phyloP scores from a whole-genome alignment of 805 yeast genomes.

The Wickerhamiella siamensis region DNA sequence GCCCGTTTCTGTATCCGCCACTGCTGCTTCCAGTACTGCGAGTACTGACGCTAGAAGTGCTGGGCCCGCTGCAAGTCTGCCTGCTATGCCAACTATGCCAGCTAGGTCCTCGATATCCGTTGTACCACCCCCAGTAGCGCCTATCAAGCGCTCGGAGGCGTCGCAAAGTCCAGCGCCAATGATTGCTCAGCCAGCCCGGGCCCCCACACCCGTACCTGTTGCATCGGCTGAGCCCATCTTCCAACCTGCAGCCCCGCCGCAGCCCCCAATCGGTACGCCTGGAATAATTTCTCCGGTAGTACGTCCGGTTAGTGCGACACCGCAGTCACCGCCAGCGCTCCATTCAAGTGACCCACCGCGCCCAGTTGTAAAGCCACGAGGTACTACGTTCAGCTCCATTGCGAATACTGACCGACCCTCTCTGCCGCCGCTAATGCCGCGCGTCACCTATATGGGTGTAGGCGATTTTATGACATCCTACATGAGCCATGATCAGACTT shows the following conservation, averaged over 20 bases:
- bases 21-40: too few relatives aligned
- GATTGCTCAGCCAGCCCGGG: too few relatives aligned
- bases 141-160: too few relatives aligned
- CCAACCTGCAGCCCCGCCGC: not conserved
- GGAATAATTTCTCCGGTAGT: not conserved
- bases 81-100: not conserved
- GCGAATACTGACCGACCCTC: slow-evolving; percentile 6
- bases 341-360: slow-evolving; percentile 3
- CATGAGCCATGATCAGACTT: slow-evolving; percentile 5
- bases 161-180: too few relatives aligned
- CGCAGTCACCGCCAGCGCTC: not conserved
- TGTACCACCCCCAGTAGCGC: not conserved
- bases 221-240: not conserved
- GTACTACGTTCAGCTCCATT: slow-evolving; percentile 5
- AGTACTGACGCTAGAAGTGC: too few relatives aligned
- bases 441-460: not conserved
- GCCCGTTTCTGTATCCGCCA: too few relatives aligned
- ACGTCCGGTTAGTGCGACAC: not conserved
- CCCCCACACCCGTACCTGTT: not conserved
- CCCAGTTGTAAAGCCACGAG: slow-evolving; percentile 10
- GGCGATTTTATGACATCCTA: slow-evolving; percentile 1
- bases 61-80: too few relatives aligned
- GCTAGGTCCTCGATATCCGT: not conserved
- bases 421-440: slow-evolving; percentile 8
- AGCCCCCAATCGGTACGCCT: not conserved